These are phyloP conservation scores for Xylariaceae sp. DNA, from an alignment of 2,329 filamentous ascomycete species.

Conservation along the genomic window DNA sequence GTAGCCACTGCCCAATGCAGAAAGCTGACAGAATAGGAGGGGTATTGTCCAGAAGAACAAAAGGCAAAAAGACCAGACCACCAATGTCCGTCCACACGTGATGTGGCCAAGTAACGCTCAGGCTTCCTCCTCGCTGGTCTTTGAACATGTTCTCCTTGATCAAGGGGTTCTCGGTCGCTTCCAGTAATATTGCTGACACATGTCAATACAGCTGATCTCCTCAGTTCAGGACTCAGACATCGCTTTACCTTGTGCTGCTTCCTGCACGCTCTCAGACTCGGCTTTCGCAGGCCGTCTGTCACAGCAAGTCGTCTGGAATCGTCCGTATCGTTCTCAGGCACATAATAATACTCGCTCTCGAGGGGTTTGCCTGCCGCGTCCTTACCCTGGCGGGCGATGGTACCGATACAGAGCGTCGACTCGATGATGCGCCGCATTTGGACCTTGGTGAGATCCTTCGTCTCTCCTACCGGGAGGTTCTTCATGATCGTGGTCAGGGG, in stretches of 20 bases:
- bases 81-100: too few relatives aligned
- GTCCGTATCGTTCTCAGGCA: slow-evolving; percentile 79
- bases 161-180: slow-evolving; percentile 55
- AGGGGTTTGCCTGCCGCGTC: slow-evolving; percentile 89
- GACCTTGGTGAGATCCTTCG: slow-evolving; percentile 49
- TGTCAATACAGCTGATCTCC: slow-evolving; percentile 11
- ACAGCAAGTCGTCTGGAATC: slow-evolving; percentile 72
- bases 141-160: too few relatives aligned
- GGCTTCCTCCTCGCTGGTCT: too few relatives aligned
- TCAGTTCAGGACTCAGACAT: slow-evolving; percentile 6
- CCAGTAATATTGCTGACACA: slow-evolving; percentile 60
- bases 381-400: slow-evolving; percentile 85
- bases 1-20: slow-evolving; percentile 1
- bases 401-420: slow-evolving; percentile 69
- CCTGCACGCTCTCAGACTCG: slow-evolving; percentile 78
- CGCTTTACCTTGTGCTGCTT: slow-evolving; percentile 95
- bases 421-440: slow-evolving; percentile 68
- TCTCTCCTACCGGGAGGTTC: slow-evolving; percentile 67
- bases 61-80: too few relatives aligned
- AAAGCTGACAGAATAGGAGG: neutral
- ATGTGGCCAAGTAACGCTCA: too few relatives aligned
- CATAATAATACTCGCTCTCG: slow-evolving; percentile 96
- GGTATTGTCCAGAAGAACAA: too few relatives aligned
- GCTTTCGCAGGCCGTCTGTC: slow-evolving; percentile 78
- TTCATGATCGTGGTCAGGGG: slow-evolving; percentile 83